phyloP scores from a whole-genome alignment of 345 rosid genomes.

The Bruguiera sexangula region DNA sequence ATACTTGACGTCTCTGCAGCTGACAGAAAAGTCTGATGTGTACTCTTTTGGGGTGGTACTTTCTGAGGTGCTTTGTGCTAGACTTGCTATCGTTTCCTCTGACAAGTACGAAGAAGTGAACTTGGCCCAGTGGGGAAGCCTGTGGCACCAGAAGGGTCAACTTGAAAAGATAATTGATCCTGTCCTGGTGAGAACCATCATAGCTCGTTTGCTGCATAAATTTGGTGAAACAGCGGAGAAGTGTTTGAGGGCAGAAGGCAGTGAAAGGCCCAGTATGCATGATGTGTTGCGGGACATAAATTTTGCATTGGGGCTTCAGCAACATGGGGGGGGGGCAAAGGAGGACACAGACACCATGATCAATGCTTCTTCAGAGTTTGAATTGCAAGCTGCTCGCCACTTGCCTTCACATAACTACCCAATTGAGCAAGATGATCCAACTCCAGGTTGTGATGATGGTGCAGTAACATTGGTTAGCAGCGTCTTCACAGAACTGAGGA shows the following conservation, averaged over 20 bases:
- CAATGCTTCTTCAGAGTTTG: neutral
- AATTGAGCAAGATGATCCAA: neutral
- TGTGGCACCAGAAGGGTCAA: constrained; percentile 27
- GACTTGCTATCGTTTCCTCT: constrained; percentile 28
- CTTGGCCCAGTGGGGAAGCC: constrained; percentile 46
- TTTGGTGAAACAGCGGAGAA: constrained; percentile 48
- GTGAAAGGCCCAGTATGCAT: neutral
- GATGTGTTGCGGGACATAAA: neutral
- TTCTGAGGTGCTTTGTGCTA: constrained; percentile 39
- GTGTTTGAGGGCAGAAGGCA: constrained; percentile 37
- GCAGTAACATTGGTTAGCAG: neutral
- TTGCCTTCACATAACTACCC: neutral
- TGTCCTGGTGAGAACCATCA: constrained; percentile 28
- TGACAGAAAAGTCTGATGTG: constrained; percentile 17
- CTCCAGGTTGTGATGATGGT: neutral
- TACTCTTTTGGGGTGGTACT: constrained; percentile 57
- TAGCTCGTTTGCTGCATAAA: constrained; percentile 41
- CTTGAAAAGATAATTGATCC: constrained; percentile 47
- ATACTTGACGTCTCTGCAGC: constrained; percentile 38
- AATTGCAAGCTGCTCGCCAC: neutral
- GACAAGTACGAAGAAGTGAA: constrained; percentile 24
- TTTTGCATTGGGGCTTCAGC: neutral
- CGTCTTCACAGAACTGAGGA: neutral
- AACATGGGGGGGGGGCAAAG: neutral
- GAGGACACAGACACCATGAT: neutral